A percentile compares a stretch with the other conserved stretches of the same genome.
Evolutionary conservation across 148 eudicot genomes (phyloP).

Genomic region (Rhododendron vialii): DNA sequence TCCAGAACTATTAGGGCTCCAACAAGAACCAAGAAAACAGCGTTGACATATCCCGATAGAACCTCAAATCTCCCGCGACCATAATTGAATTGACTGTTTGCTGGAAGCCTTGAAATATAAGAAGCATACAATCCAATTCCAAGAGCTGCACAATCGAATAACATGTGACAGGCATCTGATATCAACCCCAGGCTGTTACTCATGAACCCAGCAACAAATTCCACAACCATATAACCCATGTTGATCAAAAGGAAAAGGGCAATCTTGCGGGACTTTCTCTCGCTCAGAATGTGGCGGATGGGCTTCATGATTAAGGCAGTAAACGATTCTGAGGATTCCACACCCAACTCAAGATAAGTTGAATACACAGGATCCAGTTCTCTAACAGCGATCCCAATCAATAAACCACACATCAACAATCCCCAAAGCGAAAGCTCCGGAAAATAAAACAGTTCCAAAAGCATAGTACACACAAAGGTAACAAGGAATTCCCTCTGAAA

Average conservation of each 20-base stretch:
- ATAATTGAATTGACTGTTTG: slow-evolving; percentile 77
- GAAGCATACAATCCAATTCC: slow-evolving; percentile 96
- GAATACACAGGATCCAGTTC: slow-evolving; percentile 48
- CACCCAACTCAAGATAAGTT: slow-evolving; percentile 60
- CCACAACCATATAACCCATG: slow-evolving; percentile 90
- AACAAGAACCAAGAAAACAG: slow-evolving; percentile 90
- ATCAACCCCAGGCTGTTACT: slow-evolving; percentile 96
- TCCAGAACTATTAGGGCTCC: slow-evolving; percentile 90
- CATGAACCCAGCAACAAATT: slow-evolving; percentile 93
- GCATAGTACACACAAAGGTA: slow-evolving; percentile 68
- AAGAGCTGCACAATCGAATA: slow-evolving; percentile 97
- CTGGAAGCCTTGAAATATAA: slow-evolving; percentile 86
- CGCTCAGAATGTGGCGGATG: slow-evolving; percentile 73
- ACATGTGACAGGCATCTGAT: slow-evolving; percentile 98
- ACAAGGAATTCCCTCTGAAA: slow-evolving; percentile 72
- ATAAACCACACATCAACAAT: slow-evolving; percentile 67
- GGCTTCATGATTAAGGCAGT: slow-evolving; percentile 63
- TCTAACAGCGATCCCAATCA: slow-evolving; percentile 67
- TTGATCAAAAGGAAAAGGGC: slow-evolving; percentile 94
- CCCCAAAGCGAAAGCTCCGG: slow-evolving; percentile 98
- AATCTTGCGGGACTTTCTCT: slow-evolving; percentile 95
- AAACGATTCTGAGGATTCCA: slow-evolving; percentile 56
- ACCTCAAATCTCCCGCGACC: slow-evolving; percentile 99
- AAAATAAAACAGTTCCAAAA: slow-evolving; percentile 79
- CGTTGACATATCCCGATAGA: slow-evolving; percentile 94